phyloP scores from a whole-genome alignment of 2,329 filamentous ascomycete species.

The Botryotinia narcissicola region DNA sequence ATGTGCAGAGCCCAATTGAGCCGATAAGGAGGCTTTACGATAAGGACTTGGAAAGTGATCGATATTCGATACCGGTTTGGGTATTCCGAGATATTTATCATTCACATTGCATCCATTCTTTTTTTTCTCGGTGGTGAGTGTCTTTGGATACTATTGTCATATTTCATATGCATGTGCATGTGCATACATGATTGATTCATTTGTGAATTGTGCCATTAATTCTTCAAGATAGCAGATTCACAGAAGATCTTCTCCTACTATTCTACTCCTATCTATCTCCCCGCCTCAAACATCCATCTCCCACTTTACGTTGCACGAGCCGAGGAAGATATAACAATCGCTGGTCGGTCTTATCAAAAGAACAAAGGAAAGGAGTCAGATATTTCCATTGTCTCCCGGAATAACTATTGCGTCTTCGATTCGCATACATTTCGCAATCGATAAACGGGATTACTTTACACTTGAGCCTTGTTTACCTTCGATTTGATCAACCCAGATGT shows the following conservation, averaged over 20 bases:
- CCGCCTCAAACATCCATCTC: neutral
- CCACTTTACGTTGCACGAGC: neutral
- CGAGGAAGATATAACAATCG: conserved; percentile 7
- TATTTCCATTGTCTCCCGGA: conserved; percentile 4
- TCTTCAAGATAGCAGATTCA: neutral
- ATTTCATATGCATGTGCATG: neutral
- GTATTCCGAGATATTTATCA: neutral
- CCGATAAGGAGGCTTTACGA: conserved; percentile 11
- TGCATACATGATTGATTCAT: neutral
- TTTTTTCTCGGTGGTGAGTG: neutral
- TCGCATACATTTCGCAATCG: neutral
- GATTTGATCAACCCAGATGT: neutral
- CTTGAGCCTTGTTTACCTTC: neutral
- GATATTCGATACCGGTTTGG: neutral
- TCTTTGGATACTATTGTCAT: neutral
- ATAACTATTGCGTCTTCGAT: conserved; percentile 6
- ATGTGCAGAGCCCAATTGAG: conserved; percentile 5
- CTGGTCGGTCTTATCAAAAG: neutral
- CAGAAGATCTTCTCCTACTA: neutral
- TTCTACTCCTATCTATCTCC: neutral
- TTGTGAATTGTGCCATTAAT: neutral
- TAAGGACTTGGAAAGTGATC: conserved; percentile 1
- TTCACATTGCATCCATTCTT: neutral
- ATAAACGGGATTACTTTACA: neutral
- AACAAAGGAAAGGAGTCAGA: neutral